These are phyloP conservation scores for Penicillium longicatenatum DNA, from an alignment of 495 filamentous ascomycete species.

Conservation along the genomic window DNA sequence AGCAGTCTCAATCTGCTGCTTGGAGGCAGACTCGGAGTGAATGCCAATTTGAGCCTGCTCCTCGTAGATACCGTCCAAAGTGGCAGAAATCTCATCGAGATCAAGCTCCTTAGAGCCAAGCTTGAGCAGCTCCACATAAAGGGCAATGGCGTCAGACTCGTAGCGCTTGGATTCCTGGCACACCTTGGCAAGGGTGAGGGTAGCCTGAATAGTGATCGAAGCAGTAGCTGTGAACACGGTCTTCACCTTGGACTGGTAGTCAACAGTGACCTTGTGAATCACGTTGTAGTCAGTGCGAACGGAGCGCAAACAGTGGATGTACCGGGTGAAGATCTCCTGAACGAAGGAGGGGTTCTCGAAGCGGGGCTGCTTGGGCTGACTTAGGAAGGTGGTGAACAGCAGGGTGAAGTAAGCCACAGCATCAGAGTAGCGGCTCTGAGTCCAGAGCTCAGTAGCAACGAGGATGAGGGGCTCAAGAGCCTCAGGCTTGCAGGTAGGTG, in stretches of 20 bases:
- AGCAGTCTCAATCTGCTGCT: slow-evolving; percentile 28
- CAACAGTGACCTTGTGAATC: slow-evolving; percentile 38
- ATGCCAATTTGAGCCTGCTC: slow-evolving; percentile 31
- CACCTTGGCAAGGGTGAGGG: slow-evolving; percentile 38
- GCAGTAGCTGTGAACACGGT: slow-evolving; percentile 35
- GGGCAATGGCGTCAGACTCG: slow-evolving; percentile 32
- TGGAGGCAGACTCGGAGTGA: slow-evolving; percentile 24
- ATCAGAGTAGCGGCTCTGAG: slow-evolving; percentile 38
- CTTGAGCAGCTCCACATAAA: slow-evolving; percentile 36
- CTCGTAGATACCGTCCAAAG: slow-evolving; percentile 39
- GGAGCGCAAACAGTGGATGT: slow-evolving; percentile 35
- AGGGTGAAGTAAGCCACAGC: slow-evolving; percentile 33
- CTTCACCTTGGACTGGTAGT: slow-evolving; percentile 37
- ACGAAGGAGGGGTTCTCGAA: slow-evolving; percentile 36
- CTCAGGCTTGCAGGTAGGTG: slow-evolving; percentile 30
- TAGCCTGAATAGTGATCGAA: slow-evolving; percentile 37
- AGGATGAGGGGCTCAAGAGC: slow-evolving; percentile 41
- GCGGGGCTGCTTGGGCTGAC: slow-evolving; percentile 31
- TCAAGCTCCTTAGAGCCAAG: slow-evolving; percentile 33
- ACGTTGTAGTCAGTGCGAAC: slow-evolving; percentile 29
- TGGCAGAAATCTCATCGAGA: slow-evolving; percentile 34
- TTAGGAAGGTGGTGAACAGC: slow-evolving; percentile 37
- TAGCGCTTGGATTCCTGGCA: slow-evolving; percentile 40
- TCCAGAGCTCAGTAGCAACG: slow-evolving; percentile 39
- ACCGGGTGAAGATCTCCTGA: slow-evolving; percentile 34